Evolutionary conservation across 768 basidiomycete species (phyloP).

Genomic region (Mycena amicta): DNA sequence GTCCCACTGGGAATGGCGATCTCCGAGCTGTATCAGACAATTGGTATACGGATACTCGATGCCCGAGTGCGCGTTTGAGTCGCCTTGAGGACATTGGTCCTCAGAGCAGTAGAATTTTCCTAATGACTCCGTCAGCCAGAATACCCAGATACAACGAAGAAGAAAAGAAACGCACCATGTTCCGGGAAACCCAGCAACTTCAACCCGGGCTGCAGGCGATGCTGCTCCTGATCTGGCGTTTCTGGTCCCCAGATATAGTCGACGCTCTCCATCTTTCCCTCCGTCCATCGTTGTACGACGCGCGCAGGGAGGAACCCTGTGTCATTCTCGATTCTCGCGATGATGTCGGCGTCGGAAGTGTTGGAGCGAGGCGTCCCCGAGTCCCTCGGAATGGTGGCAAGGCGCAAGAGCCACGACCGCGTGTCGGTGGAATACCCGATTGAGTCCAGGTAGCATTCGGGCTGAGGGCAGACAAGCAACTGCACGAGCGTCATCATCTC

Average conservation of each 20-base stretch:
- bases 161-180: too few species aligned
- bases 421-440: slow-evolving; percentile 10
- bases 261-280: slow-evolving; percentile 17
- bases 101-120: slow-evolving; percentile 21
- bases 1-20: slow-evolving; percentile 5
- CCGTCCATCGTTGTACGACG: slow-evolving; percentile 7
- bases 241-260: slow-evolving; percentile 11
- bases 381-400: slow-evolving; percentile 10
- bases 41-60: background rate
- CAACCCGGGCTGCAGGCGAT: slow-evolving; percentile 7
- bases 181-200: slow-evolving; percentile 4
- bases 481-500: slow-evolving; percentile 12
- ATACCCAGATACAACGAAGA: background rate
- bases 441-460: slow-evolving; percentile 10
- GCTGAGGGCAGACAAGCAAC: slow-evolving; percentile 15
- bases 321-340: slow-evolving; percentile 2
- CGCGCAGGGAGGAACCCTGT: slow-evolving; percentile 13
- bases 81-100: slow-evolving; percentile 5
- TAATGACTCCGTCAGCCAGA: background rate
- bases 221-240: slow-evolving; percentile 13
- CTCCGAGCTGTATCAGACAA: slow-evolving; percentile 15
- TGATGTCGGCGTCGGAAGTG: slow-evolving; percentile 1
- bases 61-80: background rate
- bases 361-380: background rate
- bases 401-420: slow-evolving; percentile 18